These are phyloP conservation scores for Wickerhamiella sorbophila DNA, from an alignment of 805 yeast species.

Conservation along the genomic window DNA sequence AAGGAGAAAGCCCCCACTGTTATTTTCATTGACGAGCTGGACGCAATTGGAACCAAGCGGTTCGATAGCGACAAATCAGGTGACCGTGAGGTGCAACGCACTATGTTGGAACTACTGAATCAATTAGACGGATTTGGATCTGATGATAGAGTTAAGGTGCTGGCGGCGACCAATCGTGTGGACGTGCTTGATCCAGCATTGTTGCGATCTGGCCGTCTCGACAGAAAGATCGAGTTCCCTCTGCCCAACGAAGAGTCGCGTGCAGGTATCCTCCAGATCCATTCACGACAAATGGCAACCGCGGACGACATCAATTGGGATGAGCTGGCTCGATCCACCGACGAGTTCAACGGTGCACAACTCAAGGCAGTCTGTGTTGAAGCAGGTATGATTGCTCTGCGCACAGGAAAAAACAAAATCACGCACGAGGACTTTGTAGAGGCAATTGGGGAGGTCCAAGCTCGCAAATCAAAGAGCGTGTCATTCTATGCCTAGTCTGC, in stretches of 20 bases:
- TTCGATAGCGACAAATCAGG: slow-evolving; percentile 96
- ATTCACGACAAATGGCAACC: slow-evolving; percentile 91
- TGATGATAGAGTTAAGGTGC: slow-evolving; percentile 91
- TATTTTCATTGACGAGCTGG: slow-evolving; percentile 94
- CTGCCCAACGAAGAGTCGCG: slow-evolving; percentile 95
- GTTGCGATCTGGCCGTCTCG: slow-evolving; percentile 92
- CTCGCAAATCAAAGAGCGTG: slow-evolving; percentile 87
- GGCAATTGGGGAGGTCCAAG: slow-evolving; percentile 96
- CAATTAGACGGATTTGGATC: slow-evolving; percentile 97
- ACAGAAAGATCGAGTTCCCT: slow-evolving; percentile 96
- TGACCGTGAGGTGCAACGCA: slow-evolving; percentile 97
- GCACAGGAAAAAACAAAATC: slow-evolving; percentile 82
- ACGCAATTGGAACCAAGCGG: slow-evolving; percentile 97
- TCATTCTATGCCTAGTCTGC: slow-evolving; percentile 81
- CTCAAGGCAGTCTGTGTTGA: slow-evolving; percentile 97
- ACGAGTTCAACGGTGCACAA: slow-evolving; percentile 98
- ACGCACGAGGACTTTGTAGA: slow-evolving; percentile 97
- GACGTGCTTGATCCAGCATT: slow-evolving; percentile 98
- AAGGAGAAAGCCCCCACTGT: slow-evolving; percentile 98
- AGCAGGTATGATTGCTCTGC: slow-evolving; percentile 98
- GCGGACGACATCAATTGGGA: slow-evolving; percentile 87
- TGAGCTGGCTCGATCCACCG: slow-evolving; percentile 94
- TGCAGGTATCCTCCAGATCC: slow-evolving; percentile 92
- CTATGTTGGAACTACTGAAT: slow-evolving; percentile 94
- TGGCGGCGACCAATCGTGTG: slow-evolving; percentile 97